Percentiles rank a stretch among this genome's conserved stretches.
These are phyloP conservation scores for Leucoagaricus sp. DNA, from an alignment of 1,284 basidiomycete genomes.

Conservation along the genomic window DNA sequence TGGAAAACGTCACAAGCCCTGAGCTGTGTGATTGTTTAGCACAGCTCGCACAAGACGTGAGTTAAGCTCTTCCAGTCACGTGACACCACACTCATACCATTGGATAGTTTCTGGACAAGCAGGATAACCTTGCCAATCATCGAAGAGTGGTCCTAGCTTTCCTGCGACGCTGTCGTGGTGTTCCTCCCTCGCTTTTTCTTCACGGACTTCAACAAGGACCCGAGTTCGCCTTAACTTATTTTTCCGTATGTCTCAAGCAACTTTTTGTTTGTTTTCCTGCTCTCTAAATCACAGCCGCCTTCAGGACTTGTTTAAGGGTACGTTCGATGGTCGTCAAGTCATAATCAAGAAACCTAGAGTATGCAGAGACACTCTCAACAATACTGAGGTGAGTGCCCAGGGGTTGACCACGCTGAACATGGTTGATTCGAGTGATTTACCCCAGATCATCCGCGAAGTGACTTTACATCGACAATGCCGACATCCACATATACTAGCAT, in stretches of 20 bases:
- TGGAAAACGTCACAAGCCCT: not conserved
- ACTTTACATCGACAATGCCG: constrained; percentile 1
- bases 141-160: not conserved
- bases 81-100: not conserved
- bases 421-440: no score
- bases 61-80: not conserved
- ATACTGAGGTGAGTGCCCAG: constrained; percentile 9
- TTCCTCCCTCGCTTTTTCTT: not conserved
- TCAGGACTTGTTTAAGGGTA: not conserved
- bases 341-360: constrained; percentile 2
- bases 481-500: not conserved
- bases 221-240: no score
- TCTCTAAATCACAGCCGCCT: not conserved
- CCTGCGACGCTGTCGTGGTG: not conserved
- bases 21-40: not conserved
- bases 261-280: not conserved
- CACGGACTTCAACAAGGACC: not conserved
- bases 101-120: not conserved
- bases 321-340: not conserved
- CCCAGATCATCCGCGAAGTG: constrained; percentile 4
- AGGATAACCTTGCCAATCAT: not conserved
- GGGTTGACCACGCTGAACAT: no score
- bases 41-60: constrained; percentile 1
- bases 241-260: no score
- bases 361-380: not conserved